Conservation (phyloP, 139 green algal species). For the Trebouxia sp. region DNA sequence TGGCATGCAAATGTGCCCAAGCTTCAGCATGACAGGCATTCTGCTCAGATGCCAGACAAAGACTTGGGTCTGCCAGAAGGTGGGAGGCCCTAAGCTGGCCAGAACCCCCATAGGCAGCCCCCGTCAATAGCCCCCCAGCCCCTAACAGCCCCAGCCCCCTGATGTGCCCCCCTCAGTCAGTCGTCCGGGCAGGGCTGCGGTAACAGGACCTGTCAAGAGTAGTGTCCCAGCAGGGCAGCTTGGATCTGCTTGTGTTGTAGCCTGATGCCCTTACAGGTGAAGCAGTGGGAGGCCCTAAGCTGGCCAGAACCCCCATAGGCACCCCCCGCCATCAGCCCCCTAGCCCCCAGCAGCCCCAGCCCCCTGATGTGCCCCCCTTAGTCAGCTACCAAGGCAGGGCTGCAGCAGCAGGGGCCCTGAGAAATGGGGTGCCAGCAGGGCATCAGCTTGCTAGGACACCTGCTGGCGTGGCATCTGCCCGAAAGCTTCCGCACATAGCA, state of each 20-base stretch:
- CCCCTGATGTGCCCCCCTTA: not conserved
- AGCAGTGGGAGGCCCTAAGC: not conserved
- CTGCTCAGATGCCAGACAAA: no score
- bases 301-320: slow-evolving; percentile 22
- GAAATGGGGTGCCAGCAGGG: not conserved
- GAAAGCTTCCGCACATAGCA: not conserved
- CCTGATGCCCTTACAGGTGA: not conserved
- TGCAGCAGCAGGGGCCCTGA: not conserved
- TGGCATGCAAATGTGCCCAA: no score
- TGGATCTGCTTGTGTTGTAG: not conserved
- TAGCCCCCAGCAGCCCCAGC: not conserved
- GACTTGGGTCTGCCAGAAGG: not conserved
- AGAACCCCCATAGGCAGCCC: slow-evolving; percentile 10
- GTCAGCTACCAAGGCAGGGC: not conserved
- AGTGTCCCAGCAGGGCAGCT: not conserved
- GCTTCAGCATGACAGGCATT: no score
- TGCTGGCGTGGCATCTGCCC: not conserved
- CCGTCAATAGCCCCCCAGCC: not conserved
- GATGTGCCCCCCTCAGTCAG: not conserved
- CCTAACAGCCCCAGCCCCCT: no score
- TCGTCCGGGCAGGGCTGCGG: not conserved
- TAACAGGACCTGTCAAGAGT: not conserved
- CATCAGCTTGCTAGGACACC: not conserved
- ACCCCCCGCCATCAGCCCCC: not conserved
- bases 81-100: slow-evolving; percentile 4